These are phyloP conservation scores for Colletotrichum melonis DNA, from an alignment of 2,329 filamentous ascomycete genomes.

Conservation along the genomic window DNA sequence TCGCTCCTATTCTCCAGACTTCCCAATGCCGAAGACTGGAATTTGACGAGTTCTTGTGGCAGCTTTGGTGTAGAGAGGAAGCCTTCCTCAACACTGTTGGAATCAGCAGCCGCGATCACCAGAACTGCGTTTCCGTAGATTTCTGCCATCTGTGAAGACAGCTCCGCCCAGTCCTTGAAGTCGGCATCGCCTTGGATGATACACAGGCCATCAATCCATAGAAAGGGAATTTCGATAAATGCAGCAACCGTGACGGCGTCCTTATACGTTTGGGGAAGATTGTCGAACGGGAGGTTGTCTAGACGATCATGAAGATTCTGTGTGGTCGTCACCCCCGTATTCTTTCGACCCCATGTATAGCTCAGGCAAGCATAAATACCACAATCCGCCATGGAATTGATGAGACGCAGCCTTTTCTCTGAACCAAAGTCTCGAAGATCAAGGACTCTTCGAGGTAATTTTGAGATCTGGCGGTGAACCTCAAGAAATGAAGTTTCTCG, in stretches of 20 bases:
- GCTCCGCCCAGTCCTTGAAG: background rate
- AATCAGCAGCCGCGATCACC: background rate
- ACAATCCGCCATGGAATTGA: background rate
- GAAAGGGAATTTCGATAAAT: background rate
- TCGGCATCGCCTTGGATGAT: background rate
- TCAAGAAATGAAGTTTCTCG: too few relatives aligned
- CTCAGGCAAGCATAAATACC: background rate
- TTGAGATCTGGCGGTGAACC: background rate
- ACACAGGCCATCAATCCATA: constrained; percentile 3
- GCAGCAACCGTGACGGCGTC: background rate
- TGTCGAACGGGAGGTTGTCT: background rate
- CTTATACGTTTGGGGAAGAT: background rate
- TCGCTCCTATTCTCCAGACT: background rate
- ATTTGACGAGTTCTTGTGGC: background rate
- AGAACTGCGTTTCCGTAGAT: background rate
- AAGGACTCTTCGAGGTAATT: background rate
- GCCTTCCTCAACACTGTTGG: background rate
- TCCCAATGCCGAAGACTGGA: background rate
- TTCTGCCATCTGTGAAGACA: background rate
- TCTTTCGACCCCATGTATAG: background rate
- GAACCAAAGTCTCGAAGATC: background rate
- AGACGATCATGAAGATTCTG: background rate
- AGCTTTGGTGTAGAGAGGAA: background rate
- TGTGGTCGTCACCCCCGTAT: background rate
- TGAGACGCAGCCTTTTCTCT: background rate